Base-by-base conservation (phyloP, 257 asterid species). In the Ehretia macrophylla region DNA sequence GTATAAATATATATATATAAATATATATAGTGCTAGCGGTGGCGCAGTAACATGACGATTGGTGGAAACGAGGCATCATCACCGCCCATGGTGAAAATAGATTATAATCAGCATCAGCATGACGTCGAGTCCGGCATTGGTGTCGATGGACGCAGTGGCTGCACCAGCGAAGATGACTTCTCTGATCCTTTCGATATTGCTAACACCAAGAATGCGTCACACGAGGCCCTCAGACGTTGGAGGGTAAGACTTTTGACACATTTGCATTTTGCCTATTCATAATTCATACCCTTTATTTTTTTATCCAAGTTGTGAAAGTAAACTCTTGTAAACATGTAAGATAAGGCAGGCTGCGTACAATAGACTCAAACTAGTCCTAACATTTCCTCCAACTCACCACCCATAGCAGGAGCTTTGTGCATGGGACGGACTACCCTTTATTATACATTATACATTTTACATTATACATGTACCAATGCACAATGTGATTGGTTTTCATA, bases 101-200 rank as follows among this genome's bases (percentile, higher is more conserved):
- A 56, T 27, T 1, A 27, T 27, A 3, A 35, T 71, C 54, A 59
- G 61, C 62, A 11, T 22, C 35, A 20, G 3, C 63, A 20, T 40
- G 68, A 84, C 61, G 59, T 68, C 59, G 95, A 84, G 80, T 68
- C 50, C 8, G 79, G 77, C 68, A 38, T 64, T 23, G 40, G 19
- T 42, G 52, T 49, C 51, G 37, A 61, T 18, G 60, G 56, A 0
- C 58, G 51, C 9, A 66, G 35, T 14, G 81, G 64, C 54, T 77
- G 72, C 68, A 50, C 76, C 40, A 48, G 58, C 57, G 79, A 72
- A 13, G 69, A 70, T 2, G 75, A 72, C 13, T 80, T 80, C 68
- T 56, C 77, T 21, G 95, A 91, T 74, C 98, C 96, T 72, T 91
- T 91, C 49, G 95, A 85, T 68, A 91, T 91, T 64, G 86, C 66